Evolutionary conservation across 495 filamentous ascomycete species (phyloP).

Genomic region (Penicillium pancosmium): DNA sequence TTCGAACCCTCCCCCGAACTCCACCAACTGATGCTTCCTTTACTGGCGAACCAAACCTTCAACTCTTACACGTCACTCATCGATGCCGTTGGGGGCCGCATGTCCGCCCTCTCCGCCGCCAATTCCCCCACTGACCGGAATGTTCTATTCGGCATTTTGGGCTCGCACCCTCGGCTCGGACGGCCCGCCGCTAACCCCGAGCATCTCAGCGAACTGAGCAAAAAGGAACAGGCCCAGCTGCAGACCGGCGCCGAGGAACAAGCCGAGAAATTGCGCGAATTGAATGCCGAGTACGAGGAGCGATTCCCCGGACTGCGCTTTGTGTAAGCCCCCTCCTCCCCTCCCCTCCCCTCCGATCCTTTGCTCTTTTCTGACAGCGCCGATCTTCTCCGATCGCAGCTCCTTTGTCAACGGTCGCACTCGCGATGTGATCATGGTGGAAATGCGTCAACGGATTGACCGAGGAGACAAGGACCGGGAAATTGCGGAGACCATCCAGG

Average conservation of each 20-base stretch:
- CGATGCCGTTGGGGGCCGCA: conserved; percentile 56
- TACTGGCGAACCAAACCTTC: conserved; percentile 66
- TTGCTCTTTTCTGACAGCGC: conserved; percentile 9
- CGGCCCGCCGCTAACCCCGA: conserved; percentile 63
- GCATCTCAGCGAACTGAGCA: conserved; percentile 67
- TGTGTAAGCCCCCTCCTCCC: conserved; percentile 58
- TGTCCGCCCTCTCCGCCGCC: conserved; percentile 56
- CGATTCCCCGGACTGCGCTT: conserved; percentile 84
- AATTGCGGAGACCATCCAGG: conserved; percentile 75
- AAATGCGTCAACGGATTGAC: conserved; percentile 79
- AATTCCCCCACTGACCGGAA: conserved; percentile 52
- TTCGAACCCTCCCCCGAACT: conserved; percentile 84
- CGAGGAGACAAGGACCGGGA: conserved; percentile 68
- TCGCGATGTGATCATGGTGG: conserved; percentile 73
- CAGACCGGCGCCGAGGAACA: conserved; percentile 58
- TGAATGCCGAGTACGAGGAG: conserved; percentile 84
- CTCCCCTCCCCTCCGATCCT: conserved; percentile 1
- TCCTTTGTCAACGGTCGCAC: conserved; percentile 87
- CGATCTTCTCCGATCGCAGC: conserved; percentile 39
- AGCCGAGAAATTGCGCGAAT: conserved; percentile 37
- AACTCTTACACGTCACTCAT: conserved; percentile 61
- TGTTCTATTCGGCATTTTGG: conserved; percentile 70
- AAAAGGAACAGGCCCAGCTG: conserved; percentile 78
- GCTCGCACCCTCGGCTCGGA: conserved; percentile 87
- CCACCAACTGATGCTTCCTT: conserved; percentile 68